Base-by-base conservation (phyloP, 345 rosid genomes). In the Euclidium syriacum region DNA sequence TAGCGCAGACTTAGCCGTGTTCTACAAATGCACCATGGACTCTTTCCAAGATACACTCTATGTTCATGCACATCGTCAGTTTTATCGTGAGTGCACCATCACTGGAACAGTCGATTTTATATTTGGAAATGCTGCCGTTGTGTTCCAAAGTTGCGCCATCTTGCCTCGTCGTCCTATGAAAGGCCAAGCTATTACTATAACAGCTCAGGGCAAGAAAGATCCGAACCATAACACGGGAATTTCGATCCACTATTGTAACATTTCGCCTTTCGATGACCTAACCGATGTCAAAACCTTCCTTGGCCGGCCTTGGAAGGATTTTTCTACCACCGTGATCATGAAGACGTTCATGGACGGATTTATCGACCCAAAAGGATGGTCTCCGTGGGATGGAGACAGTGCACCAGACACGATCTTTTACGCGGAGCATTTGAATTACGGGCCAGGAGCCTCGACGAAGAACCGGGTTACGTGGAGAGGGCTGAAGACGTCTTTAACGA, bases 41-140 rank as follows among this genome's bases (percentile, higher is more conserved):
- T 89, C 81, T 5, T 86, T 64, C 48, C 89, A 86, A 53, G 89
- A 83, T 74, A 62, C 85, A 4, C 83, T 83, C 60, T 86, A 83
- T 36, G n/a, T 70, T 0, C 92, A 83, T 42, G 51, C 85, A 6
- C 94, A 86, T 33, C n/a, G n/a, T n/a, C n/a, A n/a, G n/a, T n/a
- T n/a, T n/a, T n/a, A n/a, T n/a, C n/a, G n/a, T n/a, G n/a, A n/a
- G n/a, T n/a, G n/a, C n/a, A n/a, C n/a, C n/a, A n/a, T n/a, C n/a
- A n/a, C n/a, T n/a, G n/a, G n/a, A n/a, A n/a, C n/a, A n/a, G n/a
- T n/a, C n/a, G n/a, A n/a, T n/a, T n/a, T n/a, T n/a, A n/a, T n/a
- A n/a, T n/a, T n/a, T n/a, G n/a, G n/a, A n/a, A n/a, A n/a, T n/a
- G n/a, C n/a, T n/a, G n/a, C n/a, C n/a, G n/a, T 81, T 83, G 74